These are phyloP conservation scores for Cardamine chenopodiifolia DNA, from an alignment of 345 rosid genomes.

Conservation along the genomic window DNA sequence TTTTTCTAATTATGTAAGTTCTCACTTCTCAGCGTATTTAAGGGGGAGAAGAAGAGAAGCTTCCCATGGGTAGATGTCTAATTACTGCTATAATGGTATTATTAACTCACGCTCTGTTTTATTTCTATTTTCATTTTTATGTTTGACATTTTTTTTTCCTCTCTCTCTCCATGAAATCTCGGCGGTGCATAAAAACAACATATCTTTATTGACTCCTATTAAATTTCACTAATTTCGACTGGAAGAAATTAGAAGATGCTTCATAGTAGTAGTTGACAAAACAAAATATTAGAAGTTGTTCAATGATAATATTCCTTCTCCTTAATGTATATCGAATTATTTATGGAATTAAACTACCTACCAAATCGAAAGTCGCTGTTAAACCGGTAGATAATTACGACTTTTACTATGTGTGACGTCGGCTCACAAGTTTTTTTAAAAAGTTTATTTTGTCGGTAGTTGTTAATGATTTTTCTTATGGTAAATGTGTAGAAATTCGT, in stretches of 20 bases:
- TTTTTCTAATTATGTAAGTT: neutral
- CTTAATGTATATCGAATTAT: neutral
- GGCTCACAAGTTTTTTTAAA: neutral
- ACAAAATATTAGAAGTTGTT: neutral
- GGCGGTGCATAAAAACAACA: conserved; percentile 37
- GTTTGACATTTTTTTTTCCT: neutral
- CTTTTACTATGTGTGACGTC: neutral
- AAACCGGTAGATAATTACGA: neutral
- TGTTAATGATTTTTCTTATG: conserved; percentile 12
- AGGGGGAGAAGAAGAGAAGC: conserved; percentile 38
- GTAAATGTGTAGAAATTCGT: neutral
- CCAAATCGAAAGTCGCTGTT: conserved; percentile 9
- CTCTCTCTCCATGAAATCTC: neutral
- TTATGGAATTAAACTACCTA: neutral
- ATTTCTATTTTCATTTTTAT: neutral
- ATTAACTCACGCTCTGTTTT: conserved; percentile 4
- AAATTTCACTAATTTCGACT: neutral
- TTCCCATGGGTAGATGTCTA: conserved; percentile 36
- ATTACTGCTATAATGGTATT: conserved; percentile 2
- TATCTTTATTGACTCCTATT: conserved; percentile 6
- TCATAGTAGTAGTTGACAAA: neutral
- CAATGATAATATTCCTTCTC: neutral
- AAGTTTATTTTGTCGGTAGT: conserved; percentile 23
- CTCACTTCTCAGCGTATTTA: conserved; percentile 14
- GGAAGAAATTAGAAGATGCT: neutral